Conservation (phyloP, 192 early-diverging fungal species). For the Geosiphon pyriformis region DNA sequence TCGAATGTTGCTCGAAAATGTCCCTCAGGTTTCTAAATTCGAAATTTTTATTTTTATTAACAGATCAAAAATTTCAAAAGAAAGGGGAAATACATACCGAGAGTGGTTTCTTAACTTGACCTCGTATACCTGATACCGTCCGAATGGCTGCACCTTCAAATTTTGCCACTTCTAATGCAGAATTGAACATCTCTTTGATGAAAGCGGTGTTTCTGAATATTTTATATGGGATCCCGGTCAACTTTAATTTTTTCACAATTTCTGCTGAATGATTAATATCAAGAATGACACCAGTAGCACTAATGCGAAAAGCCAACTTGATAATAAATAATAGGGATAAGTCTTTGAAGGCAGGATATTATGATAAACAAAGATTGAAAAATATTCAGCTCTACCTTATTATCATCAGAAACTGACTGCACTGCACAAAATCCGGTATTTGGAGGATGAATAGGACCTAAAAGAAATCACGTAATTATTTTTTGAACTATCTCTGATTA, state of each 20-base stretch:
- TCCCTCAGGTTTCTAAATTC: constrained; percentile 71
- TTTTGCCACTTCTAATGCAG: constrained; percentile 93
- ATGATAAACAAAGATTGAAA: background rate
- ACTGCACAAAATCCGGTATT: constrained; percentile 96
- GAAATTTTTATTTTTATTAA: background rate
- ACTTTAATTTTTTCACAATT: constrained; percentile 99
- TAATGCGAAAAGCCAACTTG: constrained; percentile 73
- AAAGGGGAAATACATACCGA: constrained; percentile 34
- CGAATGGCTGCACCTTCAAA: constrained; percentile 95
- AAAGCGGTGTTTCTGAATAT: constrained; percentile 98
- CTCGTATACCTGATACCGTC: constrained; percentile 95
- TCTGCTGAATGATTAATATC: constrained; percentile 91
- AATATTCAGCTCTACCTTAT: constrained; percentile 41
- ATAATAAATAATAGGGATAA: background rate
- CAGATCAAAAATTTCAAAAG: background rate
- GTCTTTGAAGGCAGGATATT: background rate
- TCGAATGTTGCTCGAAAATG: constrained; percentile 97
- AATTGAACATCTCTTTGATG: constrained; percentile 97
- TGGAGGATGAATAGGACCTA: constrained; percentile 87
- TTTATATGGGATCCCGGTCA: constrained; percentile 91
- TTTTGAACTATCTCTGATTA: too few species aligned
- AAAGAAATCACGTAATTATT: background rate
- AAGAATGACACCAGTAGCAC: constrained; percentile 91
- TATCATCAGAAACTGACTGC: constrained; percentile 62
- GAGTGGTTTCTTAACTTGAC: constrained; percentile 93